These are phyloP conservation scores for Vitis hybrid DNA, from an alignment of 177 flowering plant genomes.

Conservation along the genomic window DNA sequence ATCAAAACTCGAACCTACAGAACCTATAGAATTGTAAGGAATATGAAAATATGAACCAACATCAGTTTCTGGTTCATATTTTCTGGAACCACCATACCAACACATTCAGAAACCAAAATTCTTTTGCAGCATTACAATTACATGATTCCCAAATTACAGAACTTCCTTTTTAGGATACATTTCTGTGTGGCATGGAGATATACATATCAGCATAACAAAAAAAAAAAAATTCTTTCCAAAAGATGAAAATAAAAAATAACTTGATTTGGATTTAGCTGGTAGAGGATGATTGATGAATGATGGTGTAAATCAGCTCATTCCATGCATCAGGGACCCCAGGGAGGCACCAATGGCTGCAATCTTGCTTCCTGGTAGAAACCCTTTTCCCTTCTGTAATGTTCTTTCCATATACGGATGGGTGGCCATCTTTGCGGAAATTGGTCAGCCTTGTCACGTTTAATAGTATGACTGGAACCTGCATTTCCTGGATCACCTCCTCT, in stretches of 20 bases:
- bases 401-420: conserved; percentile 88
- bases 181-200: too few species aligned
- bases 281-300: conserved; percentile 31
- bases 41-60: too few species aligned
- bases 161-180: too few species aligned
- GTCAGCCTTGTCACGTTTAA: conserved; percentile 79
- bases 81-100: too few species aligned
- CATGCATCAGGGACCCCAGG: conserved; percentile 97
- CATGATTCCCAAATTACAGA: too few species aligned
- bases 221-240: not conserved
- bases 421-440: conserved; percentile 91
- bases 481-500: conserved; percentile 69
- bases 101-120: too few species aligned
- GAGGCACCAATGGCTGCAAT: conserved; percentile 98
- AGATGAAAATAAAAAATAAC: not conserved
- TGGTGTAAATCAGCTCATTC: conserved; percentile 86
- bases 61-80: too few species aligned
- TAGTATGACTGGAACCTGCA: conserved; percentile 58
- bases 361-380: conserved; percentile 68
- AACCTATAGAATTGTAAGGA: too few species aligned
- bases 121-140: too few species aligned
- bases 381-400: conserved; percentile 33
- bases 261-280: not conserved
- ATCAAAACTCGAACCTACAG: too few species aligned
- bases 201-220: too few species aligned